These are phyloP conservation scores for Trametes meyenii DNA, from an alignment of 768 basidiomycete genomes.

Conservation along the genomic window DNA sequence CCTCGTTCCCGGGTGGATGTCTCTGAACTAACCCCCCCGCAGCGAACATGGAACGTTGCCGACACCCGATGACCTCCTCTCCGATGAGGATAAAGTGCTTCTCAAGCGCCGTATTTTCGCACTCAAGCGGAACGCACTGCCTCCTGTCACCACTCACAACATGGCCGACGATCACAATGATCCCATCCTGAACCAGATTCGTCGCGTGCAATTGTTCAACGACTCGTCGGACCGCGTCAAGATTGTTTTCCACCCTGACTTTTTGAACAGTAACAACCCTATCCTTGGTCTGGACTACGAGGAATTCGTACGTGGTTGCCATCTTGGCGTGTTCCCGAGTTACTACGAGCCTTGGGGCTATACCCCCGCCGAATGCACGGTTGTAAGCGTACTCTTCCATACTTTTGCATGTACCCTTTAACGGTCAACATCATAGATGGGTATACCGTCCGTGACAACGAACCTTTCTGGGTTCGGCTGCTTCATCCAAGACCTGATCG, in stretches of 20 bases:
- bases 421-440: conserved; percentile 64
- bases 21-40: background rate
- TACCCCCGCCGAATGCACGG: conserved; percentile 98
- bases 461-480: conserved; percentile 98
- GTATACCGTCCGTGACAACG: conserved; percentile 95
- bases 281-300: conserved; percentile 98
- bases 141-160: conserved; percentile 97
- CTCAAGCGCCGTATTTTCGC: conserved; percentile 97
- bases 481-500: conserved; percentile 98
- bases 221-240: conserved; percentile 88
- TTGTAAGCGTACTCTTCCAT: conserved; percentile 51
- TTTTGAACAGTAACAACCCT: conserved; percentile 96
- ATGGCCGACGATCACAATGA: conserved; percentile 94
- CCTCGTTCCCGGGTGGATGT: background rate
- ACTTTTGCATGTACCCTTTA: too few species aligned
- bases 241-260: conserved; percentile 97
- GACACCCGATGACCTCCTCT: conserved; percentile 75
- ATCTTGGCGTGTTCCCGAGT: conserved; percentile 97
- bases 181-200: conserved; percentile 93
- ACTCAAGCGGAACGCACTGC: conserved; percentile 91
- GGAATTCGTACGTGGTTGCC: conserved; percentile 97
- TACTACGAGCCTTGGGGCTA: conserved; percentile 98
- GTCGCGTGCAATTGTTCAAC: conserved; percentile 94
- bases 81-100: conserved; percentile 90
- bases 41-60: conserved; percentile 79